Conservation (phyloP, 139 green algal species). For the Microglena sp. region DNA sequence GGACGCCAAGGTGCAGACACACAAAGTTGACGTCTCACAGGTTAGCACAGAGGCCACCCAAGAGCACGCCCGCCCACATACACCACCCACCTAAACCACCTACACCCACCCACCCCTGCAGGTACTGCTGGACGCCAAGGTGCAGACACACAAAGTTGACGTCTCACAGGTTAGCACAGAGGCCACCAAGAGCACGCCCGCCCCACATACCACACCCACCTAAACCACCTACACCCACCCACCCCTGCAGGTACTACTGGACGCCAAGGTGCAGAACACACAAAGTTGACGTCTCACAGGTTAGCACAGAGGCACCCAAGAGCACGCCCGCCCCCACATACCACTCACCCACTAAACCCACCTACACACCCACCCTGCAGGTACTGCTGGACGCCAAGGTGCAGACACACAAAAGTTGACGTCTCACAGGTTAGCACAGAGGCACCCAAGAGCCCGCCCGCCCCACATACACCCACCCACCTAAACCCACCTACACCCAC, state of each 20-base stretch:
- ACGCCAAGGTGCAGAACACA: background rate
- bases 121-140: slow-evolving; percentile 42
- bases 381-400: slow-evolving; percentile 46
- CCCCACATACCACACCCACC: too few species aligned
- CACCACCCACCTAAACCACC: background rate
- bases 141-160: slow-evolving; percentile 36
- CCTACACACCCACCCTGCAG: too few species aligned
- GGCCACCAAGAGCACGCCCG: slow-evolving; percentile 23
- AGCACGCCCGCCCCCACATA: too few species aligned
- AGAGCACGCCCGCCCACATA: slow-evolving; percentile 28
- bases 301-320: too few species aligned
- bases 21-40: slow-evolving; percentile 43
- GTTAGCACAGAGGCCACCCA: slow-evolving; percentile 51
- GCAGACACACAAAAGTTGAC: slow-evolving; percentile 31
- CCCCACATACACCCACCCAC: slow-evolving; percentile 1
- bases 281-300: too few species aligned
- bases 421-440: too few species aligned
- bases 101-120: slow-evolving; percentile 5
- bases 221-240: too few species aligned
- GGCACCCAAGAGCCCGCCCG: slow-evolving; percentile 37
- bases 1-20: slow-evolving; percentile 1
- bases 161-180: too few species aligned
- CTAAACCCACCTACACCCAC: background rate
- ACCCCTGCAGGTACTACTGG: slow-evolving; percentile 7
- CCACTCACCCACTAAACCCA: too few species aligned